Base-by-base conservation (phyloP, 495 filamentous ascomycete species). In the Podospora comata region DNA sequence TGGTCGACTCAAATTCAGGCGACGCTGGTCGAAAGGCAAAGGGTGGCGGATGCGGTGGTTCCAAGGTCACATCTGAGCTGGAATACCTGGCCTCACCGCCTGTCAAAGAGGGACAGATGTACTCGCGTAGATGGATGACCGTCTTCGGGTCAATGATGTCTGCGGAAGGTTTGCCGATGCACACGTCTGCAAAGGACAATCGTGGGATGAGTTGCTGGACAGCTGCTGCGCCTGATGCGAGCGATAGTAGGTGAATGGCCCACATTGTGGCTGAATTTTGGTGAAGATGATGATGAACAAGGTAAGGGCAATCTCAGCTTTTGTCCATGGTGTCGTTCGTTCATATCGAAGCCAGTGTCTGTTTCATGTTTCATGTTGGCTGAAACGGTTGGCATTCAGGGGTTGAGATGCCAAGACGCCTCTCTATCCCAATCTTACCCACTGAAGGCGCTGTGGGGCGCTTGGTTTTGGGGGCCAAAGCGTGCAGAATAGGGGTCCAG, bases 1-100 rank as follows among this genome's bases (percentile, higher is more conserved):
- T 34, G 3, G 69, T 63, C 1, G 56, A 68, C 32, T 64, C 39
- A 67, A 67, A 74, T 16, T 62, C 56, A 15, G 67, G 62, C 1
- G 62, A 62, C 20, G 64, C 19, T 13, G 13, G 28, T 27, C 27
- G 2, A 5, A 48, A 48, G 2, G 39, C 39, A 13, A 48, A 48
- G 3, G 39, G 39, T 48, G 39, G 39, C 2, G 39, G 39, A 48
- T 11, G 39, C 9, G 39, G 39, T 48, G 39, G 39, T 16, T 48
- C 39, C 6, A 48, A 16, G 5, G 13, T 11, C 39, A 16, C 34
- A 11, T 39, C 9, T 32, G 30, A 32, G 7, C 30, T 32, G 30
- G 7, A 32, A 32, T 48, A 11, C 11, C 34, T 6, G 0, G 34
- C 34, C 15, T 48, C 39, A 48, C 13, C 5, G 15, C 39, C 39